Base-by-base conservation (phyloP, 805 yeast genomes). In the Komagataella mondaviorum region DNA sequence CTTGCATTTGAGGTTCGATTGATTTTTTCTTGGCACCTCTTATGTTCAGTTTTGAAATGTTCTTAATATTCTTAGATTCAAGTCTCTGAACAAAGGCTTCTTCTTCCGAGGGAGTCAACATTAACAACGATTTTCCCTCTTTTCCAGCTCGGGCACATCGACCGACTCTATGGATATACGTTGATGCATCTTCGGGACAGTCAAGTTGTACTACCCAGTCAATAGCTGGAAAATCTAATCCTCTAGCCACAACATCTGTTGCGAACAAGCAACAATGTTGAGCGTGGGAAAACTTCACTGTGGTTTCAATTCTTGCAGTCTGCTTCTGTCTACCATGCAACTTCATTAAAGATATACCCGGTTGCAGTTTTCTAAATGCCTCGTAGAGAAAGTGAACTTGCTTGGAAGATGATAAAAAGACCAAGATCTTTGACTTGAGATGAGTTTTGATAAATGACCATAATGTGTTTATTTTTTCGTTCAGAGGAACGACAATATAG, bases 131-230 rank as follows among this genome's bases (percentile, higher is more conserved):
- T 63, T 84, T 82, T 7, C 97, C 97, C 45, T 72, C 72, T 59
- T 88, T 80, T 36, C 95, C 96, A 58, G 85, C 87, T 54, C 96
- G 73, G 2, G 96, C 96, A 51, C 85, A 80, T 63, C 96, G 78
- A 2, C 96, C 96, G 7, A 86, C 96, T 60, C 96, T 73, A 59
- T 88, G 96, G 51, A 88, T 86, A 65, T 89, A 88, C 0, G 96
- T 89, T 30, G 89, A 88, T 2, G 80, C 76, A 64, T 87, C 95
- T 62, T 88, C 96, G 0, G 96, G 96, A 59, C 95, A 86, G 62
- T 88, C 96, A 1, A 88, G 75, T 64, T 88, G 96, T 6, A 88
- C 72, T n/a, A 88, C 96, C 96, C 96, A 88, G 61, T 89, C 95
- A 49, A 88, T 86, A 5, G 90, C 86, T 0, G 96, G 96, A 66